phyloP scores from a whole-genome alignment of 257 asterid genomes.

The Gentiana macrophylla region DNA sequence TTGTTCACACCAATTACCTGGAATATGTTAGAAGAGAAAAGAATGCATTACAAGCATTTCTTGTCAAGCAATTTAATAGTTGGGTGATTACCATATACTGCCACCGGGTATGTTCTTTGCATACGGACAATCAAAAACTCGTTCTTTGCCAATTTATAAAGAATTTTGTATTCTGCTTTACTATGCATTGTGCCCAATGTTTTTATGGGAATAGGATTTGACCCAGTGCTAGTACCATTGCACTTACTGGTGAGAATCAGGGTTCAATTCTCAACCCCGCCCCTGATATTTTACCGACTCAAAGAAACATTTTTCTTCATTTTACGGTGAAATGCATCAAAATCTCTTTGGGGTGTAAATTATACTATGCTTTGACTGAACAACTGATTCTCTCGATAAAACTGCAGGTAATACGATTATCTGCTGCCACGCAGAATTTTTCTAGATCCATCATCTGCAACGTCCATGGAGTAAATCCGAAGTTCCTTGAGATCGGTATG shows the following conservation, averaged over 20 bases:
- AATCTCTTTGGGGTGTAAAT: too few species aligned
- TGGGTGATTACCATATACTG: slow-evolving; percentile 94
- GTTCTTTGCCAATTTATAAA: too few species aligned
- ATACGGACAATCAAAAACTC: neutral
- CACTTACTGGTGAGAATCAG: too few species aligned
- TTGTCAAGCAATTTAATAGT: slow-evolving; percentile 65
- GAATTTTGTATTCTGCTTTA: too few species aligned
- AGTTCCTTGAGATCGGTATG: slow-evolving; percentile 78
- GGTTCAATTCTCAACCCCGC: too few species aligned
- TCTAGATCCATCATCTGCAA: slow-evolving; percentile 88
- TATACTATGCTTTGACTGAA: neutral
- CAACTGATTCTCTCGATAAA: slow-evolving; percentile 3
- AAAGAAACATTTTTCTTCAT: too few species aligned
- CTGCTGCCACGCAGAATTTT: slow-evolving; percentile 98
- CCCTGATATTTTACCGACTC: too few species aligned
- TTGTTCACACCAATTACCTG: slow-evolving; percentile 89
- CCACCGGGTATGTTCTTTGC: slow-evolving; percentile 51
- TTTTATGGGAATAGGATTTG: too few species aligned
- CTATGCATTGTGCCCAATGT: too few species aligned
- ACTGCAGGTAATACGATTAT: slow-evolving; percentile 81
- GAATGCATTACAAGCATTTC: slow-evolving; percentile 67
- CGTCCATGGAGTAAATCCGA: slow-evolving; percentile 95
- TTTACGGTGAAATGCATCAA: neutral
- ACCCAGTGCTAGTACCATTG: too few species aligned
- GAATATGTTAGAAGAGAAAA: slow-evolving; percentile 92